Evolutionary conservation across 805 yeast species (phyloP), one percentile per base, ranked within the genome.

Genomic region (Pichia insulana): DNA sequence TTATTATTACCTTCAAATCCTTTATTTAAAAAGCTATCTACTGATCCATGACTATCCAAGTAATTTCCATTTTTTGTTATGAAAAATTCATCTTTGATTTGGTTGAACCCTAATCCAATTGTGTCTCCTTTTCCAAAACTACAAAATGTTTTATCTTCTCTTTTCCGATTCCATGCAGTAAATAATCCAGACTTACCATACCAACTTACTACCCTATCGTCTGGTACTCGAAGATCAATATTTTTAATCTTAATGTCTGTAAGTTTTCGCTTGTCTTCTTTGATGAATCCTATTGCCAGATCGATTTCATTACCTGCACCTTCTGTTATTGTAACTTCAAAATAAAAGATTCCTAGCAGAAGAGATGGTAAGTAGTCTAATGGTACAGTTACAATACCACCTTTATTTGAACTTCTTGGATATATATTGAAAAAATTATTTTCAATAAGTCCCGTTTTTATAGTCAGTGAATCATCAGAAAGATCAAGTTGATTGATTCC

Each of bases 81-180:
- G 52, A 88, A 89, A 2, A 86, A 70, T 0, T 78, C 63, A 34
- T 75, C 71, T 33, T 73, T 74, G 13, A 72, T 65, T 51, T 75
- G 82, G 63, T 88, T 82, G 19, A 87, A 70, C 4, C 96, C 96
- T 59, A 89, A 82, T 0, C 97, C 97, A 48, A 89, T 70, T 2
- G 74, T 67, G 59, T 87, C 96, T 18, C 71, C 71, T 30, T 63
- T 55, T 0, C 78, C 74, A 57, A 73, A 80, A 26, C 57, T 62
- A 33, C 71, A 68, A 2, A 68, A 68, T 39, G 64, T 69, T 19
- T 60, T 64, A 34, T 63, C 64, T 13, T 66, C 60, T 3, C 45
- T 35, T 34, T 64, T 56, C 11, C 66, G 64, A 19, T 53, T 52
- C 37, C 67, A 69, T 39, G 66, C 58, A 19, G 64, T 58, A 27